Base-by-base conservation (phyloP, 163 green algal species). In the Chloromonas sp. region DNA sequence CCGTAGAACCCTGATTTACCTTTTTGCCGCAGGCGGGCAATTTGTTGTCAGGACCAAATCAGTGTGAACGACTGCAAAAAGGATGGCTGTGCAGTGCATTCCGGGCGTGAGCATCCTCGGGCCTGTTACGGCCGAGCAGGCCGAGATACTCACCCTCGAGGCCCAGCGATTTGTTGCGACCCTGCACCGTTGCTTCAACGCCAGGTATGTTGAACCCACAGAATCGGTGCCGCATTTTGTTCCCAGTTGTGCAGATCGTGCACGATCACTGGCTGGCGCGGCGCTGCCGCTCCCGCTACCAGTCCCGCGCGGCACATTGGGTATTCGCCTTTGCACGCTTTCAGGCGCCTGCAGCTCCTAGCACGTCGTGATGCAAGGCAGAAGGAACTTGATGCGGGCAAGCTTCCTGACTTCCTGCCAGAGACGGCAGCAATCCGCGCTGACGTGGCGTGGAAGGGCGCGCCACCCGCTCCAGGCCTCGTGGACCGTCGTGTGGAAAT, bases 401-500 rank as follows among this genome's bases (percentile, higher is more conserved):
- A 59, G 1, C 57, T 85, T 3, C 86, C 87, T 0, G 81, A 92
- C 81, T 88, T 89, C 83, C 84, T 88, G 58, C 81, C 81, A 60
- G 71, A 89, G 79, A 91, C 87, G 3, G 70, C 58, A 13, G 78
- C 78, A 3, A 14, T 93, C 60, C 87, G 91, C 59, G 85, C 86
- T 71, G 86, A 89, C 60, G 79, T 86, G 0, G 82, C 84, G 0
- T 98, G 95, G 95, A 91, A 89, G 82, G 96, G 94, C 70, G 91
- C 91, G 0, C 85, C 88, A 0, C 89, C 94, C 14, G 94, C 95
- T 1, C 87, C 89, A 0, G 95, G 94, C 62, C 86, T 98, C 74
- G 88, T 90, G 66, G 95, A 98, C 87, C 89, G 95, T 0, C 91
- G 95, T 2, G 95, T 98, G 57, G 95, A 98, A 90, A 98, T 98